These are phyloP conservation scores for Brassica juncea DNA, from an alignment of 345 rosid genomes.

Conservation along the genomic window DNA sequence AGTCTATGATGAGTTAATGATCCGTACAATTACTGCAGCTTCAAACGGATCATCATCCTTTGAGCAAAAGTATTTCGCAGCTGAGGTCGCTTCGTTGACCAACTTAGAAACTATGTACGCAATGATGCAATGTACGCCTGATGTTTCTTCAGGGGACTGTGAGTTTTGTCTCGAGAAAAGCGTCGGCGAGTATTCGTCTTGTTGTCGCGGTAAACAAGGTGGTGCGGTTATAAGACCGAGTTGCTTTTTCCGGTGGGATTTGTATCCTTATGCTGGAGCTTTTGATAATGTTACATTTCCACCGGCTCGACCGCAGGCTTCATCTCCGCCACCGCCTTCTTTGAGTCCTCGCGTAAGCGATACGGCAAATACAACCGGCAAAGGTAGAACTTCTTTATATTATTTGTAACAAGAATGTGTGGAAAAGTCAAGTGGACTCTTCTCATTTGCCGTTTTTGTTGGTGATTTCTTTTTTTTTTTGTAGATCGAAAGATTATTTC, in stretches of 20 bases:
- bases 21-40: slow-evolving; percentile 12
- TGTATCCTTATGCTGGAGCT: slow-evolving; percentile 32
- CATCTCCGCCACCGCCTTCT: slow-evolving; percentile 15
- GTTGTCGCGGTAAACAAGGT: slow-evolving; percentile 18
- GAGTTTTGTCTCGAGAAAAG: slow-evolving; percentile 4
- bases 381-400: slow-evolving; percentile 4
- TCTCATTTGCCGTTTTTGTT: neutral
- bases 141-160: slow-evolving; percentile 17
- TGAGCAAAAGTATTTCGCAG: slow-evolving; percentile 20
- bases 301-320: neutral
- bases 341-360: slow-evolving; percentile 2
- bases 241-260: slow-evolving; percentile 37
- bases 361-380: neutral
- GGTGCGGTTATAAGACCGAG: slow-evolving; percentile 23
- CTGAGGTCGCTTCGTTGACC: slow-evolving; percentile 28
- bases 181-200: slow-evolving; percentile 12
- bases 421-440: neutral
- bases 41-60: slow-evolving; percentile 8
- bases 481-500: neutral
- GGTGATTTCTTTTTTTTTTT: neutral
- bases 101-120: neutral
- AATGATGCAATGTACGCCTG: slow-evolving; percentile 29
- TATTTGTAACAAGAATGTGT: slow-evolving; percentile 3
- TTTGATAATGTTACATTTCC: slow-evolving; percentile 21
- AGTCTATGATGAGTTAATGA: slow-evolving; percentile 26